Evolutionary conservation across 2,329 filamentous ascomycete species (phyloP).

Genomic region (Xylaria sp.): DNA sequence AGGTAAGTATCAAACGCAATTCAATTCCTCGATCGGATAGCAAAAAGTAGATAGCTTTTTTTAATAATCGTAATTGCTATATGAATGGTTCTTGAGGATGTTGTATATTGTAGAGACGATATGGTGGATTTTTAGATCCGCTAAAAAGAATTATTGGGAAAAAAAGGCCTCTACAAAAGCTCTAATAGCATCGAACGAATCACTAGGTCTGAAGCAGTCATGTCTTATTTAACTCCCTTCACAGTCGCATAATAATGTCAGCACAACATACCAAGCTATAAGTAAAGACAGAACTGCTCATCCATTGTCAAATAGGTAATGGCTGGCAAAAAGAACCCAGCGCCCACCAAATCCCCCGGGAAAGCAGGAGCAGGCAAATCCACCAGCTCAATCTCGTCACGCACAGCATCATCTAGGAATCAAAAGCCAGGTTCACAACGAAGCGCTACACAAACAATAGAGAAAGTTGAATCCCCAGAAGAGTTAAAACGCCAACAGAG

Average conservation of each 20-base stretch:
- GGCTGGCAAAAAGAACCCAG: slow-evolving; percentile 23
- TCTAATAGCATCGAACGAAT: too few relatives aligned
- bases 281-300: background rate
- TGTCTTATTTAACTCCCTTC: background rate
- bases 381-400: background rate
- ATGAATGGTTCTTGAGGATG: background rate
- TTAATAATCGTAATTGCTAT: background rate
- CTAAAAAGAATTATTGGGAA: slow-evolving; percentile 13
- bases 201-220: background rate
- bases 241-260: background rate
- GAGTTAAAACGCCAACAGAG: slow-evolving; percentile 38
- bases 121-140: slow-evolving; percentile 11
- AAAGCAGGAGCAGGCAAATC: slow-evolving; percentile 18
- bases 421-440: slow-evolving; percentile 5
- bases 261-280: too few relatives aligned
- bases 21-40: background rate
- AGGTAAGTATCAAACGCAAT: background rate
- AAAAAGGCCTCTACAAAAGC: too few relatives aligned
- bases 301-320: background rate
- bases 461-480: slow-evolving; percentile 6
- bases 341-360: slow-evolving; percentile 17
- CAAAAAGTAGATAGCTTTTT: background rate
- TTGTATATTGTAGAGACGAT: background rate
- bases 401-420: slow-evolving; percentile 2
- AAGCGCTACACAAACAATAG: slow-evolving; percentile 4